Conservation (phyloP, 108 stramenopile genomes). For the Parmales sp. region DNA sequence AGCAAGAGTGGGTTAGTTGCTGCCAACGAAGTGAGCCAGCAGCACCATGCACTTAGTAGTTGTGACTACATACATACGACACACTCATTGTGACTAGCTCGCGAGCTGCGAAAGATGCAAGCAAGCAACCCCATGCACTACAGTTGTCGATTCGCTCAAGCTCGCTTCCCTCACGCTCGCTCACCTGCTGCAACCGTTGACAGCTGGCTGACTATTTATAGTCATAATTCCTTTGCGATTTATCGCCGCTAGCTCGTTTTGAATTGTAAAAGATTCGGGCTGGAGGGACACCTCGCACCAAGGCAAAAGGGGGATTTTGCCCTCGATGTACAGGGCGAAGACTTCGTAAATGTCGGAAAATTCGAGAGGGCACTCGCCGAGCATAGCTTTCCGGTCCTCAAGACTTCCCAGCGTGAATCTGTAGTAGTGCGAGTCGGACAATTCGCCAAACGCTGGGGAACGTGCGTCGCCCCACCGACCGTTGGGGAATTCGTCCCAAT, state of each 20-base stretch:
- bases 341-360: conserved; percentile 79
- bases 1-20: too few relatives aligned
- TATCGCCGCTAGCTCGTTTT: conserved; percentile 54
- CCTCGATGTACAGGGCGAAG: conserved; percentile 83
- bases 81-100: too few relatives aligned
- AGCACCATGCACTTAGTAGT: too few relatives aligned
- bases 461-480: conserved; percentile 84
- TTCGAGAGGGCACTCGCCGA: conserved; percentile 65
- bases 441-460: conserved; percentile 84
- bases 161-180: too few relatives aligned
- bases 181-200: too few relatives aligned
- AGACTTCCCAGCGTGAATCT: conserved; percentile 63
- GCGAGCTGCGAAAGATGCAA: too few relatives aligned
- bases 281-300: conserved; percentile 94
- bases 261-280: conserved; percentile 75
- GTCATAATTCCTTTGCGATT: conserved; percentile 83
- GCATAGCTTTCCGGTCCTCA: conserved; percentile 79
- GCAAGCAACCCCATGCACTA: too few relatives aligned
- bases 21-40: too few relatives aligned
- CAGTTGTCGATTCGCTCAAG: too few relatives aligned
- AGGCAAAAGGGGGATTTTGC: conserved; percentile 74
- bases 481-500: conserved; percentile 94
- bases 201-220: conserved; percentile 87
- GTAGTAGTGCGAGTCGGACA: conserved; percentile 80
- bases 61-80: too few relatives aligned